phyloP scores from a whole-genome alignment of 2,329 filamentous ascomycete species.

The Hirsutella rhossiliensis region DNA sequence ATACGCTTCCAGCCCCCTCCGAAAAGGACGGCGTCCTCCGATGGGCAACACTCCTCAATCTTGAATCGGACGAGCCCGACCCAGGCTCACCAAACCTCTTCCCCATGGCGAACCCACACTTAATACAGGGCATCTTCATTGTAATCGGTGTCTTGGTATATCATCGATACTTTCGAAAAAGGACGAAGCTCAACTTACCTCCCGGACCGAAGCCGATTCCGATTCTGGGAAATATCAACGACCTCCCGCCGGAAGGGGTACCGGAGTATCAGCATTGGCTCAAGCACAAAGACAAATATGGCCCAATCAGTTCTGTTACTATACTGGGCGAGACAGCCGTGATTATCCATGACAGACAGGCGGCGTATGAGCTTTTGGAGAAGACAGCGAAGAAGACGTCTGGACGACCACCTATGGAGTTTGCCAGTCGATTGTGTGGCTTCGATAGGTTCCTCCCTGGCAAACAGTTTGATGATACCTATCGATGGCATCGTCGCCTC shows the following conservation, averaged over 20 bases:
- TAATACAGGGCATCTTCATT: not conserved
- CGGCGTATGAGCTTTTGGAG: constrained; percentile 25
- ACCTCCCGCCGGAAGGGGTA: not conserved
- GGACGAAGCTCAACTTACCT: not conserved
- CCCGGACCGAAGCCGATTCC: constrained; percentile 5
- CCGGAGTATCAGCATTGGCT: constrained; percentile 6
- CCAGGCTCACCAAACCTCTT: too few relatives aligned
- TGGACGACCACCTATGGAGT: constrained; percentile 18
- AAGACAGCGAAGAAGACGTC: constrained; percentile 22
- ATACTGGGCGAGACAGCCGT: constrained; percentile 27
- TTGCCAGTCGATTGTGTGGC: constrained; percentile 22
- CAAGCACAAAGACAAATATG: constrained; percentile 6
- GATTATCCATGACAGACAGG: constrained; percentile 23
- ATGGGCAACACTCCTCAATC: too few relatives aligned
- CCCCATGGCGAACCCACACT: not conserved
- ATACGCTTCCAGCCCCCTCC: too few relatives aligned
- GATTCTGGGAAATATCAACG: constrained; percentile 4
- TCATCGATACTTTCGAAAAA: not conserved
- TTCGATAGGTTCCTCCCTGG: constrained; percentile 2
- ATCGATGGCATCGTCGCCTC: constrained; percentile 30
- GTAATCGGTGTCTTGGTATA: not conserved
- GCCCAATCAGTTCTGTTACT: constrained; percentile 33
- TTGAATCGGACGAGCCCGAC: too few relatives aligned
- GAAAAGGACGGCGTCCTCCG: too few relatives aligned
- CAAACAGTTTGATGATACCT: constrained; percentile 24